Percentiles rank a stretch among this genome's conserved stretches.
phyloP scores from a whole-genome alignment of 2,329 filamentous ascomycete species.

The Colletotrichum tofieldiae region DNA sequence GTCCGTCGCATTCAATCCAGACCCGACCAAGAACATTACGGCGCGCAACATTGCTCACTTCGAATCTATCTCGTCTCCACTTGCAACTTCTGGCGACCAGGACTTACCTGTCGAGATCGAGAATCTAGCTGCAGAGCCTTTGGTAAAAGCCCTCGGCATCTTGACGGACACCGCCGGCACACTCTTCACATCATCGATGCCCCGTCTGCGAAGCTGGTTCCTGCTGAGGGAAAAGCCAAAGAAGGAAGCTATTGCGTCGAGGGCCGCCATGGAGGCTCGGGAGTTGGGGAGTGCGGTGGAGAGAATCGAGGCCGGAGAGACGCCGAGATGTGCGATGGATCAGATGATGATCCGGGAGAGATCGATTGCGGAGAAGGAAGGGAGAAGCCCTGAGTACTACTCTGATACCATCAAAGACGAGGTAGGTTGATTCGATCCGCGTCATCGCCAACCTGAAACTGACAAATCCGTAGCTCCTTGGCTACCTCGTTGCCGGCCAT shows the following conservation, averaged over 20 bases:
- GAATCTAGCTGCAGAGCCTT: neutral
- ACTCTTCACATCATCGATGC: neutral
- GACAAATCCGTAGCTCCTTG: conserved; percentile 44
- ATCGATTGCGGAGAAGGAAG: conserved; percentile 49
- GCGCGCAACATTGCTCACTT: conserved; percentile 6
- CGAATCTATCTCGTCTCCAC: neutral
- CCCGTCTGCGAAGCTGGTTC: neutral
- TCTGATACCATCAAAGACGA: conserved; percentile 52
- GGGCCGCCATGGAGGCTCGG: conserved; percentile 1
- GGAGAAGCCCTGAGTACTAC: conserved; percentile 49
- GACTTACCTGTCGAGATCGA: neutral
- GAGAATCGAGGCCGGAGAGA: conserved; percentile 14
- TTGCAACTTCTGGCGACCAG: neutral
- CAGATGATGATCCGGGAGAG: conserved; percentile 54
- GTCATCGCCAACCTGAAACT: conserved; percentile 1
- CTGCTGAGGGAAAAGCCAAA: neutral
- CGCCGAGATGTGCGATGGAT: conserved; percentile 48
- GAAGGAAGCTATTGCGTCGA: neutral
- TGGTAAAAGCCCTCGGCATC: neutral
- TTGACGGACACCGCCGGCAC: conserved; percentile 8
- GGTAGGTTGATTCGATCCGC: conserved; percentile 43
- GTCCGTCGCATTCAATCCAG: conserved; percentile 52
- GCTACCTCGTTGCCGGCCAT: conserved; percentile 48
- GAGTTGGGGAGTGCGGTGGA: conserved; percentile 24
- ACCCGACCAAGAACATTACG: conserved; percentile 24